Evolutionary conservation across 2,329 filamentous ascomycete species (phyloP).

Genomic region (Amauroascus verrucosus): DNA sequence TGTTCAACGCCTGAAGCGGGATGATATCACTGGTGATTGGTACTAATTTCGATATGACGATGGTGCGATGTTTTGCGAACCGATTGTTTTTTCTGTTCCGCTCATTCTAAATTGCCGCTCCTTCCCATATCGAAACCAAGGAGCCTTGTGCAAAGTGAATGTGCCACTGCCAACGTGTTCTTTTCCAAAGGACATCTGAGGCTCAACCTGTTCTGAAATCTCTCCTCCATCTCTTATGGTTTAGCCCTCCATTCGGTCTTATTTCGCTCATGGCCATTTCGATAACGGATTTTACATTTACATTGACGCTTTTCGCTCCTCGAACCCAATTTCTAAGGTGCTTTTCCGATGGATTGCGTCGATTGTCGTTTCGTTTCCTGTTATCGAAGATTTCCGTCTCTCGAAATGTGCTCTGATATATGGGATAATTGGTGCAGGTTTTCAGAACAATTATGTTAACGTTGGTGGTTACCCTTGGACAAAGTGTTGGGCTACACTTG

Average conservation of each 20-base stretch:
- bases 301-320: constrained; percentile 20
- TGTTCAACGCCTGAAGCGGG: constrained; percentile 44
- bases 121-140: constrained; percentile 11
- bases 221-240: constrained; percentile 16
- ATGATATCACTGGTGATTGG: constrained; percentile 43
- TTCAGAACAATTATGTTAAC: constrained; percentile 15
- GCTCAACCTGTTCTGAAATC: constrained; percentile 16
- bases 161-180: constrained; percentile 9
- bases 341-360: constrained; percentile 6
- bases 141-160: constrained; percentile 11
- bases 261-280: constrained; percentile 11
- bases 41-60: constrained; percentile 33
- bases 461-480: constrained; percentile 5
- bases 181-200: constrained; percentile 7
- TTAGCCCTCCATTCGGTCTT: constrained; percentile 10
- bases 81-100: constrained; percentile 5
- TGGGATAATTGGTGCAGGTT: constrained; percentile 15
- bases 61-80: constrained; percentile 18
- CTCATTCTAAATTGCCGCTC: constrained; percentile 12
- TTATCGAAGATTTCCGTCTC: constrained; percentile 4
- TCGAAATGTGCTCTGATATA: constrained; percentile 14
- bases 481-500: constrained; percentile 14
- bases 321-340: constrained; percentile 11
- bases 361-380: not conserved
- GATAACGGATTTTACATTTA: constrained; percentile 11